These are phyloP conservation scores for Crithidia thermophila DNA, from an alignment of 208 protist genomes.

Conservation along the genomic window DNA sequence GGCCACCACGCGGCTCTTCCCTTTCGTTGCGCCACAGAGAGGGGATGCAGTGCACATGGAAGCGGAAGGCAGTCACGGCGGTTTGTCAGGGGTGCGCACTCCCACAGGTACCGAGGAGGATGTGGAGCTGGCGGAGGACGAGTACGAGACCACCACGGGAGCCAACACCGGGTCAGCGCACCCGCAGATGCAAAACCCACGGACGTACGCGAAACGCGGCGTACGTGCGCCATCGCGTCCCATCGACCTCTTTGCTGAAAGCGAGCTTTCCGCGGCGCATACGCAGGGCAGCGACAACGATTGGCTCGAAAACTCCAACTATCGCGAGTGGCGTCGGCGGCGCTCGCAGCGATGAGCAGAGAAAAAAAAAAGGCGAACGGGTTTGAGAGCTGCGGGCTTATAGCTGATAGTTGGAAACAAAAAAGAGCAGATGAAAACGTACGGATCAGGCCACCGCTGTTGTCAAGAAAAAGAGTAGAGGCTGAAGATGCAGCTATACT, in stretches of 20 bases:
- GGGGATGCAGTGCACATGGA: background rate
- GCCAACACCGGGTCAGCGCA: background rate
- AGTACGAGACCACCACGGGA: slow-evolving; percentile 19
- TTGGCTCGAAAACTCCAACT: slow-evolving; percentile 26
- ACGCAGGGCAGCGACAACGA: background rate
- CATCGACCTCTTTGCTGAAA: slow-evolving; percentile 2
- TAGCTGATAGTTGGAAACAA: background rate
- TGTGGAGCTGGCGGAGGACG: slow-evolving; percentile 31
- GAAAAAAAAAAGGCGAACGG: background rate
- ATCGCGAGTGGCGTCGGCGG: slow-evolving; percentile 18
- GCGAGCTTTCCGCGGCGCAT: background rate
- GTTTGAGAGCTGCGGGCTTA: background rate
- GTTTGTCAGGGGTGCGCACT: background rate
- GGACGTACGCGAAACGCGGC: no score
- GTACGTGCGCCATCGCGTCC: background rate
- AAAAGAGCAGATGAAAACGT: slow-evolving; percentile 1
- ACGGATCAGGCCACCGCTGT: no score
- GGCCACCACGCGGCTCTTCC: no score
- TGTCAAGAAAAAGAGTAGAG: no score
- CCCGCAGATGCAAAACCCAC: no score
- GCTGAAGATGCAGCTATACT: no score
- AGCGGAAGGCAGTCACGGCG: no score
- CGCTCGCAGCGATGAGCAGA: background rate
- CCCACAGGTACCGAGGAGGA: background rate
- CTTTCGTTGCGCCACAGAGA: background rate